These are phyloP conservation scores for Hydnomerulius pinastri DNA, from an alignment of 768 basidiomycete genomes.

Conservation along the genomic window DNA sequence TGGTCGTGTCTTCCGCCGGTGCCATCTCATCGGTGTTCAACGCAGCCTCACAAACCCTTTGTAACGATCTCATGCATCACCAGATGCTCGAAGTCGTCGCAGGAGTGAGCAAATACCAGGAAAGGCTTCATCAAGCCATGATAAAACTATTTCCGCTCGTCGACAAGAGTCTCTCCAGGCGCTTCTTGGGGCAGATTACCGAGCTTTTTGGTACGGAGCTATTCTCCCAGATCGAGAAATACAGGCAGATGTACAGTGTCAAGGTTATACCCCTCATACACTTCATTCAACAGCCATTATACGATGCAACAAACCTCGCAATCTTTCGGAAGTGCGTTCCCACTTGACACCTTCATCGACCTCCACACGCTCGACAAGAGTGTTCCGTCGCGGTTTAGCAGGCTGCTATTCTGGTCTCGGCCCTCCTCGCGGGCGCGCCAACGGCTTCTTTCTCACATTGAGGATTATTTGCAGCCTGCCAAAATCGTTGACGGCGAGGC, in stretches of 20 bases:
- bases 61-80: conserved; percentile 9
- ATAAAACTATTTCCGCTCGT: conserved; percentile 23
- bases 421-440: conserved; percentile 16
- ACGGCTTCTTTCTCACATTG: conserved; percentile 10
- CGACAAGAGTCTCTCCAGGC: conserved; percentile 18
- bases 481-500: conserved; percentile 6
- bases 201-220: conserved; percentile 11
- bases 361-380: conserved; percentile 19
- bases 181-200: conserved; percentile 11
- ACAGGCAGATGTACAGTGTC: not conserved
- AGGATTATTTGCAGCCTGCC: conserved; percentile 13
- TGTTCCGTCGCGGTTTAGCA: conserved; percentile 17
- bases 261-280: conserved; percentile 14
- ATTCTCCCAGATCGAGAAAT: conserved; percentile 11
- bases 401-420: conserved; percentile 12
- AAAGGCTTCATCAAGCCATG: conserved; percentile 16
- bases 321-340: conserved; percentile 23
- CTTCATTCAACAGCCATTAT: conserved; percentile 21
- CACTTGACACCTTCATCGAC: conserved; percentile 19
- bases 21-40: conserved; percentile 14
- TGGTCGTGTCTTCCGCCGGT: conserved; percentile 16
- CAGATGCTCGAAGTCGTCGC: conserved; percentile 16
- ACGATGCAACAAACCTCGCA: conserved; percentile 15
- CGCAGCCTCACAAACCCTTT: conserved; percentile 5
- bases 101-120: conserved; percentile 8